phyloP scores from a whole-genome alignment of 2,329 filamentous ascomycete species.

The Ophiocordyceps camponoti-leonardi region DNA sequence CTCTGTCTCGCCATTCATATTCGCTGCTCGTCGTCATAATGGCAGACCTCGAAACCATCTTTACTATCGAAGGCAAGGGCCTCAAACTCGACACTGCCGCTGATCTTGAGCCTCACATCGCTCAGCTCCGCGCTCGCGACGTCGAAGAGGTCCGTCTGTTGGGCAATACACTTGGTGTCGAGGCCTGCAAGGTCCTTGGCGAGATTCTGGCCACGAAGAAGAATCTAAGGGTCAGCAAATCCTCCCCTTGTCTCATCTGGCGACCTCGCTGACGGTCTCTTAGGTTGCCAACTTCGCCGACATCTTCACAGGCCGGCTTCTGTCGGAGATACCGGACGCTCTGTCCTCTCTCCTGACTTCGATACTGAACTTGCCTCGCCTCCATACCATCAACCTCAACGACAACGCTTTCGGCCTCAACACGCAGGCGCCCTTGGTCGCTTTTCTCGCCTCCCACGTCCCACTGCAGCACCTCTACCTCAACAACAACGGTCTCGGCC shows the following conservation, averaged over 20 bases:
- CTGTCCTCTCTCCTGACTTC: slow-evolving; percentile 72
- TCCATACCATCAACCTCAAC: slow-evolving; percentile 86
- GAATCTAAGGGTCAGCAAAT: slow-evolving; percentile 45
- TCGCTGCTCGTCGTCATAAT: slow-evolving; percentile 8
- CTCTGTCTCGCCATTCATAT: neutral
- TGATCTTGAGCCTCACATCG: slow-evolving; percentile 73
- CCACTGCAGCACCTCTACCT: slow-evolving; percentile 88
- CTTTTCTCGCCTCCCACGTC: slow-evolving; percentile 75
- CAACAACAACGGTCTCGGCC: slow-evolving; percentile 96
- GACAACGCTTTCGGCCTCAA: slow-evolving; percentile 97
- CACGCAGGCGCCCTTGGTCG: slow-evolving; percentile 80
- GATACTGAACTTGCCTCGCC: slow-evolving; percentile 67
- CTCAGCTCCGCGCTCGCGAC: slow-evolving; percentile 52
- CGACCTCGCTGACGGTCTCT: neutral
- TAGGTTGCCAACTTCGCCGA: slow-evolving; percentile 80
- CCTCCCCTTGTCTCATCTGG: neutral
- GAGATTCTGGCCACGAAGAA: slow-evolving; percentile 74
- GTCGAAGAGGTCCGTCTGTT: slow-evolving; percentile 74
- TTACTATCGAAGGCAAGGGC: slow-evolving; percentile 80
- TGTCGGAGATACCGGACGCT: slow-evolving; percentile 85
- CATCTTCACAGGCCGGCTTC: slow-evolving; percentile 88
- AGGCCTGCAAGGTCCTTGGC: slow-evolving; percentile 71
- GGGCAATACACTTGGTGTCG: slow-evolving; percentile 85
- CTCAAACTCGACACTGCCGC: slow-evolving; percentile 82
- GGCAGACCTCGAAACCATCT: slow-evolving; percentile 39